Conservation (phyloP, 2,329 filamentous ascomycete species). For the Aspergillus ibericus region DNA sequence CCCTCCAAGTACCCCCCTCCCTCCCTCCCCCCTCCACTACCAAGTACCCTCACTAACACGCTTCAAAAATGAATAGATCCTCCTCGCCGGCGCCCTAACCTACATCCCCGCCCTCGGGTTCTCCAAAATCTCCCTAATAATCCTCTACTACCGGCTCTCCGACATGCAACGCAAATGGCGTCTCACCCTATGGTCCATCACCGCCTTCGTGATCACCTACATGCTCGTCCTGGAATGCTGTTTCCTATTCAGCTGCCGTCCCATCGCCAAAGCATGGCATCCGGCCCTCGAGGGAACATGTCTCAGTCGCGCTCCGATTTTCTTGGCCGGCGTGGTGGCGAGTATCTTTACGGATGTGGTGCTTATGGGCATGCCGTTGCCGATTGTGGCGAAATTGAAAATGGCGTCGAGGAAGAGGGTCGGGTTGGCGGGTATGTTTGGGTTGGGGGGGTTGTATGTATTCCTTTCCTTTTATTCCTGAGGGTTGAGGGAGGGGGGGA, state of each 20-base stretch:
- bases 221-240: slow-evolving; percentile 1
- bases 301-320: background rate
- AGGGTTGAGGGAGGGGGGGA: too few species aligned
- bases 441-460: too few species aligned
- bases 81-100: background rate
- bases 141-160: slow-evolving; percentile 5
- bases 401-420: background rate
- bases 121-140: slow-evolving; percentile 5
- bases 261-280: background rate
- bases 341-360: slow-evolving; percentile 3
- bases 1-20: background rate
- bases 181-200: background rate
- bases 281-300: background rate
- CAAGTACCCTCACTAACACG: background rate
- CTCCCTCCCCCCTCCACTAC: too few species aligned
- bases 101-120: slow-evolving; percentile 2
- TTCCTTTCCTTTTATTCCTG: too few species aligned
- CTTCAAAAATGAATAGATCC: background rate
- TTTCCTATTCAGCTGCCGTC: background rate
- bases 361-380: background rate
- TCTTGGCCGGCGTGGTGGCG: background rate
- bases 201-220: background rate
- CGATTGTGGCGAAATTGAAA: background rate
- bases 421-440: background rate
- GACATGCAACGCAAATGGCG: slow-evolving; percentile 2